These are phyloP conservation scores for Bretziella fagacearum DNA, from an alignment of 2,329 filamentous ascomycete genomes.

Conservation along the genomic window DNA sequence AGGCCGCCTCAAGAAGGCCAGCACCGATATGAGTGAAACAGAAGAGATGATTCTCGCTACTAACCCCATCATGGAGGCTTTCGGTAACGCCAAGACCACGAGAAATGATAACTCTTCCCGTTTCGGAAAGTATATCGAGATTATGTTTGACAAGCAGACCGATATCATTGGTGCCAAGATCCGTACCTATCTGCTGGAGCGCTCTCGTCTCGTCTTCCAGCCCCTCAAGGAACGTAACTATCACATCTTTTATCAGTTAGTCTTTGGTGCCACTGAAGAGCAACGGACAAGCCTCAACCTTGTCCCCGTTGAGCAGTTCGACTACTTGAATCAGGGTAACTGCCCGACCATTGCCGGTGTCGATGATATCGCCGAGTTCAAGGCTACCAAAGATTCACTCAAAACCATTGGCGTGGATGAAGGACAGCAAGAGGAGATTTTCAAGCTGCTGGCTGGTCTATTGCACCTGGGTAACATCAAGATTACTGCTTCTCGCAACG, in stretches of 20 bases:
- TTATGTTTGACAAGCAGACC: slow-evolving; percentile 91
- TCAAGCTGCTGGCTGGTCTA: slow-evolving; percentile 75
- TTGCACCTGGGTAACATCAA: slow-evolving; percentile 94
- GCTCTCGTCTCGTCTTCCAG: slow-evolving; percentile 91
- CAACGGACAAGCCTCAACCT: slow-evolving; percentile 68
- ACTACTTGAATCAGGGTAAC: slow-evolving; percentile 91
- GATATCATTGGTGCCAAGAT: slow-evolving; percentile 98
- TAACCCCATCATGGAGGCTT: slow-evolving; percentile 99
- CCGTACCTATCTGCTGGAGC: slow-evolving; percentile 84
- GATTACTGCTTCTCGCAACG: slow-evolving; percentile 76
- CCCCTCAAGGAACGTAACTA: slow-evolving; percentile 96
- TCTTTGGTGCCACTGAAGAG: slow-evolving; percentile 74
- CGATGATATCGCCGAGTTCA: slow-evolving; percentile 87
- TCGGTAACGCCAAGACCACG: slow-evolving; percentile 98
- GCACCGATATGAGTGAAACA: slow-evolving; percentile 82
- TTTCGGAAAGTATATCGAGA: slow-evolving; percentile 99
- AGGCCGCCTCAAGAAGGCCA: slow-evolving; percentile 55
- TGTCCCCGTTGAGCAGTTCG: slow-evolving; percentile 72
- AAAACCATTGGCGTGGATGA: slow-evolving; percentile 70
- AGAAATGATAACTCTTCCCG: slow-evolving; percentile 97
- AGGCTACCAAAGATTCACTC: slow-evolving; percentile 71
- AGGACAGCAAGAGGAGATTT: slow-evolving; percentile 65
- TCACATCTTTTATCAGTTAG: slow-evolving; percentile 96
- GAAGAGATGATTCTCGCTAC: slow-evolving; percentile 97
- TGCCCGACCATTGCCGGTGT: slow-evolving; percentile 84